Conservation (phyloP, 257 asterid genomes). For the Capsicum rhomboideum region DNA sequence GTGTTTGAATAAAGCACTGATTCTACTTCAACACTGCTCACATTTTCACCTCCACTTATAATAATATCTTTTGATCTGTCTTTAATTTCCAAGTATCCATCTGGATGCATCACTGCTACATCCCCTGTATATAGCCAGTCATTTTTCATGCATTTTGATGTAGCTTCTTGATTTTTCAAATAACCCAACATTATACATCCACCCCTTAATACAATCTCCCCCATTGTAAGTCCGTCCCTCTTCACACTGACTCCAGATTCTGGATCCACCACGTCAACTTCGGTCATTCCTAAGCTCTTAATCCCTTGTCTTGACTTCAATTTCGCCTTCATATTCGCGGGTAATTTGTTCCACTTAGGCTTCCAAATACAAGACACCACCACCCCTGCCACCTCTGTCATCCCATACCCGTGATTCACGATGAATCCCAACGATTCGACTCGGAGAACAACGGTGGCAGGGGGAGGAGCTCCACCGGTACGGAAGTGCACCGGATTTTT, state of each 20-base stretch:
- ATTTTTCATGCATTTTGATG: constrained; percentile 35
- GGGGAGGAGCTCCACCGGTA: constrained; percentile 76
- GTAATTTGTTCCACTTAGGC: constrained; percentile 39
- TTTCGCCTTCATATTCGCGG: constrained; percentile 43
- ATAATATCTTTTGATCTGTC: constrained; percentile 67
- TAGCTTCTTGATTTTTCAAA: constrained; percentile 46
- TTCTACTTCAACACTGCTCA: constrained; percentile 81
- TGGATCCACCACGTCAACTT: constrained; percentile 52
- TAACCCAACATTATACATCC: constrained; percentile 63
- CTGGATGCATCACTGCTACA: constrained; percentile 65
- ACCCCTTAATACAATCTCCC: constrained; percentile 59
- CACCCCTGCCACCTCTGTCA: constrained; percentile 69
- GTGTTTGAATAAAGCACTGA: constrained; percentile 55
- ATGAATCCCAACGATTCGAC: constrained; percentile 53
- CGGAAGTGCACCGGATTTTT: constrained; percentile 30
- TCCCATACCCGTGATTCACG: constrained; percentile 65
- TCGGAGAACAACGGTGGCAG: constrained; percentile 46
- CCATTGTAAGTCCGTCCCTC: constrained; percentile 45
- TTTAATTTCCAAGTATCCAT: constrained; percentile 66
- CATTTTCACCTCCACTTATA: constrained; percentile 68
- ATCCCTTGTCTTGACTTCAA: constrained; percentile 72
- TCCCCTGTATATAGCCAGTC: constrained; percentile 83
- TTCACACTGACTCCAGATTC: constrained; percentile 35
- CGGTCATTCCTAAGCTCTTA: constrained; percentile 38
- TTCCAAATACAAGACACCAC: constrained; percentile 73